A percentile compares a stretch with the other conserved stretches of the same genome.
Evolutionary conservation across 1,284 basidiomycete genomes (phyloP).

Genomic region (Pyrrhoderma lamaoense): DNA sequence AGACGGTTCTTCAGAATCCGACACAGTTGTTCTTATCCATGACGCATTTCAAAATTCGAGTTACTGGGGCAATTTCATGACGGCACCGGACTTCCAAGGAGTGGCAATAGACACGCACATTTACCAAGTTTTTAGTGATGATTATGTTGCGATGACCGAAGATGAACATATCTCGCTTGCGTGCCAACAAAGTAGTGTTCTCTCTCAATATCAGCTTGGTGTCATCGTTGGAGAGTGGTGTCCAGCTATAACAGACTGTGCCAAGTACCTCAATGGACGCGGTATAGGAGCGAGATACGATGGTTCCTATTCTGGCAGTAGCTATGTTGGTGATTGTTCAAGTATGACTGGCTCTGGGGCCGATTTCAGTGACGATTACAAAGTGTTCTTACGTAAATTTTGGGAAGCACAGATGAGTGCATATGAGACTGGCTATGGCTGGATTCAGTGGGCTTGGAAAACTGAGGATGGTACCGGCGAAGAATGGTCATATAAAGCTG

Average conservation of each 20-base stretch:
- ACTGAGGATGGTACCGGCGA: constrained; percentile 61
- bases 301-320: constrained; percentile 60
- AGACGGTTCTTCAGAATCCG: constrained; percentile 49
- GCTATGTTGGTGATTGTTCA: constrained; percentile 62
- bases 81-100: constrained; percentile 45
- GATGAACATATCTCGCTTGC: constrained; percentile 59
- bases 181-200: constrained; percentile 42
- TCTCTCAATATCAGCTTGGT: constrained; percentile 60
- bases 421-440: constrained; percentile 53
- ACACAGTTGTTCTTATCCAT: constrained; percentile 66
- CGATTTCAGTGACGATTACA: constrained; percentile 72
- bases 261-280: constrained; percentile 66
- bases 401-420: constrained; percentile 80
- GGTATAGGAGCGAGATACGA: constrained; percentile 71
- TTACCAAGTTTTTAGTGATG: constrained; percentile 71
- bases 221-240: constrained; percentile 83
- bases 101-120: constrained; percentile 82
- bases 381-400: constrained; percentile 72
- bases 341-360: constrained; percentile 65
- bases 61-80: constrained; percentile 69
- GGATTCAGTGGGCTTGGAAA: constrained; percentile 58
- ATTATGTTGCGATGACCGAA: constrained; percentile 45
- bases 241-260: constrained; percentile 79
- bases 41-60: constrained; percentile 80
- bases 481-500: constrained; percentile 73